Percentiles rank a stretch among this genome's conserved stretches.
These are phyloP conservation scores for Cryphonectria nitschkei DNA, from an alignment of 2,329 filamentous ascomycete genomes.

Conservation along the genomic window DNA sequence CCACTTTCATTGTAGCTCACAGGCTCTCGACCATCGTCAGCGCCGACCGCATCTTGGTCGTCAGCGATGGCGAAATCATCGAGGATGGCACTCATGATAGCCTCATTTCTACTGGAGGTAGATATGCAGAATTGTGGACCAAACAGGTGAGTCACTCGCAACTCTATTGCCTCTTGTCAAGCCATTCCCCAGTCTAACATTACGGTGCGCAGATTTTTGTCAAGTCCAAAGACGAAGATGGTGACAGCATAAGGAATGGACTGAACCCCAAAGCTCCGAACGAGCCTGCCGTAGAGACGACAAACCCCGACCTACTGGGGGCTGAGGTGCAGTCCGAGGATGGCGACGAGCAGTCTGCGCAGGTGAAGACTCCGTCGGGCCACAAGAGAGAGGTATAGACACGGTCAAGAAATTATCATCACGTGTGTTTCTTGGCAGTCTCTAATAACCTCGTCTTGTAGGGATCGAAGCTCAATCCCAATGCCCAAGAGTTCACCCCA, in stretches of 20 bases:
- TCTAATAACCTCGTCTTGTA: conserved; percentile 46
- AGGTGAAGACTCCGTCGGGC: conserved; percentile 40
- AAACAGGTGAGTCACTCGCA: conserved; percentile 49
- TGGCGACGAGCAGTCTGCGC: conserved; percentile 32
- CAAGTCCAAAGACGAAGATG: conserved; percentile 49
- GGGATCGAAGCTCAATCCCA: conserved; percentile 59
- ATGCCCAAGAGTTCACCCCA: conserved; percentile 60
- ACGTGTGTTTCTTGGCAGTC: conserved; percentile 46
- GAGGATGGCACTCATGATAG: conserved; percentile 66
- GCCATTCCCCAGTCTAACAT: neutral
- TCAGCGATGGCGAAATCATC: conserved; percentile 64
- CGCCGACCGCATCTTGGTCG: conserved; percentile 68
- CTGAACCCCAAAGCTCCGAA: conserved; percentile 39
- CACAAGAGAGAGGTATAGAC: conserved; percentile 56
- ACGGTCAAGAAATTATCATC: conserved; percentile 41
- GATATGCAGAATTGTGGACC: conserved; percentile 68
- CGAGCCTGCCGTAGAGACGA: conserved; percentile 42
- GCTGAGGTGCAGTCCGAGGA: conserved; percentile 36
- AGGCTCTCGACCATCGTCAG: conserved; percentile 73
- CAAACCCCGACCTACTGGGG: conserved; percentile 41
- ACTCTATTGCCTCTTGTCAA: too few species aligned
- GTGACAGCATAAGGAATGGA: conserved; percentile 33
- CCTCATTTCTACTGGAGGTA: conserved; percentile 59
- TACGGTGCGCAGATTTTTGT: conserved; percentile 45
- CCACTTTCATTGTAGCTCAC: conserved; percentile 71